Percentiles rank a stretch among this genome's conserved stretches.
Evolutionary conservation across 768 basidiomycete genomes (phyloP).

Genomic region (Mycena maculata): DNA sequence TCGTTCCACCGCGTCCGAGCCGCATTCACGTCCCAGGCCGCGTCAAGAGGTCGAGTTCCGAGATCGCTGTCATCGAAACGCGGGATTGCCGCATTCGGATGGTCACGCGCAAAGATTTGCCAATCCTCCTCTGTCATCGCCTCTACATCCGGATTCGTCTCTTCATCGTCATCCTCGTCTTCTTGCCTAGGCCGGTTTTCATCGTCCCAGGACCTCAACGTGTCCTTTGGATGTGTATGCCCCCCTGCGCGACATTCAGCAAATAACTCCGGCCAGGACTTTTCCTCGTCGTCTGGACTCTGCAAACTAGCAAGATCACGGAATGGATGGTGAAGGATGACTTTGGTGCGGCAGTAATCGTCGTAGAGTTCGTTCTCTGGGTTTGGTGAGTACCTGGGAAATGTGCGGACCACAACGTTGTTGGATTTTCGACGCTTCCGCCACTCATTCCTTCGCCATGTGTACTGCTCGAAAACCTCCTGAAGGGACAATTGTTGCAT

Average conservation of each 20-base stretch:
- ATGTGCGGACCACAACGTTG: constrained; percentile 18
- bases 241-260: not conserved
- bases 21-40: constrained; percentile 9
- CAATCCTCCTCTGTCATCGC: constrained; percentile 4
- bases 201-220: constrained; percentile 5
- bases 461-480: constrained; percentile 3
- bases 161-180: constrained; percentile 16
- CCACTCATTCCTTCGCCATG: constrained; percentile 22
- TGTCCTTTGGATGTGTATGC: constrained; percentile 8
- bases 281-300: not conserved
- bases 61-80: constrained; percentile 8
- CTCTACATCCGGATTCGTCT: not conserved
- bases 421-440: not conserved
- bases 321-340: constrained; percentile 14
- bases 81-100: constrained; percentile 10
- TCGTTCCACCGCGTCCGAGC: constrained; percentile 12
- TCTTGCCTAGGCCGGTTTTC: constrained; percentile 3
- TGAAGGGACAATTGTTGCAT: constrained; percentile 10
- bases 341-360: constrained; percentile 3
- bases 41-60: constrained; percentile 25
- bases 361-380: not conserved
- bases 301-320: not conserved
- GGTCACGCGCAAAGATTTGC: constrained; percentile 11
- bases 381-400: not conserved
- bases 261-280: not conserved